Conservation (phyloP, 179 eudicot species). For the Heliamphora pulchella region DNA sequence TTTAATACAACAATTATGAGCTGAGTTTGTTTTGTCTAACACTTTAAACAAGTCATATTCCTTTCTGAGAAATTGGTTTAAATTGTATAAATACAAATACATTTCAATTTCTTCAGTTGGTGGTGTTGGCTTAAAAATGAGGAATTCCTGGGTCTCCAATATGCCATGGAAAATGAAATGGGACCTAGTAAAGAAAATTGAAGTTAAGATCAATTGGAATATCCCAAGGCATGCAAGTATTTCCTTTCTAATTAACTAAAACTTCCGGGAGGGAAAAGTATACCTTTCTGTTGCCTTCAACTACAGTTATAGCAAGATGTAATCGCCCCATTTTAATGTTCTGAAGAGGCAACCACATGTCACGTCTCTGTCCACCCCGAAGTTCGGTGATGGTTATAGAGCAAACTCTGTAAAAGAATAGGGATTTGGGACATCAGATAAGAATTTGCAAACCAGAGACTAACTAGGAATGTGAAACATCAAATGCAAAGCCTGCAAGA, state of each 20-base stretch:
- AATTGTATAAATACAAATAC: not conserved
- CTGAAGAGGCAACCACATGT: conserved; percentile 78
- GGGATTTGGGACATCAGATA: not conserved
- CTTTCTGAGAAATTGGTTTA: no score
- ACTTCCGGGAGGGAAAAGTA: not conserved
- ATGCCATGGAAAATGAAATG: not conserved
- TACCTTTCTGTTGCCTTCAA: conserved; percentile 56
- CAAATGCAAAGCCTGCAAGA: not conserved
- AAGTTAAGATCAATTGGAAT: not conserved
- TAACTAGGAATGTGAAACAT: not conserved
- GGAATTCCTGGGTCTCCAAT: not conserved
- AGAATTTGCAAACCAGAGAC: not conserved
- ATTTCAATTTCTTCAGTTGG: not conserved
- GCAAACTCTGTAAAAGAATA: conserved; percentile 50
- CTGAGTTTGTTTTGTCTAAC: not conserved
- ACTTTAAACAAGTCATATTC: not conserved
- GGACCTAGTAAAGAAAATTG: no score
- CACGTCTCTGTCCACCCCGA: conserved; percentile 78
- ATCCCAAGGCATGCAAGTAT: not conserved
- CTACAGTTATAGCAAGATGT: conserved; percentile 71
- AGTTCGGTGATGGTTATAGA: conserved; percentile 50
- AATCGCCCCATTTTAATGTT: conserved; percentile 72
- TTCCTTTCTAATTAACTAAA: not conserved
- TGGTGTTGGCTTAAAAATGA: not conserved
- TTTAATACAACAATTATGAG: not conserved